Percentiles rank a stretch among this genome's conserved stretches.
Conservation (phyloP, 169 alveolate genomes). For the Plasmodium adleri region DNA sequence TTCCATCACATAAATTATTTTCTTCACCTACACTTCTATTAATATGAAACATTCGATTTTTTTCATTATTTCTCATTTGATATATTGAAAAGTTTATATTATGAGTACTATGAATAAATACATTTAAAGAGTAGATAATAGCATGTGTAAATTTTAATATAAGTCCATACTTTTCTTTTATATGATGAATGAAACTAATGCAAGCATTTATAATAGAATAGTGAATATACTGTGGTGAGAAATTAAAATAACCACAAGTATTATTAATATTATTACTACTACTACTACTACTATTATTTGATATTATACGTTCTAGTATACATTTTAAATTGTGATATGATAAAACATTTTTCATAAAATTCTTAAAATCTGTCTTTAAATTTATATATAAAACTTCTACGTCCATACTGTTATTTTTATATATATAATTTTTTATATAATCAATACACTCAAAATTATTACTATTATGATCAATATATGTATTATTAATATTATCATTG, state of each 20-base stretch:
- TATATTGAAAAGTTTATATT: conserved; percentile 16
- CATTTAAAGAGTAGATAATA: conserved; percentile 9
- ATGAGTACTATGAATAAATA: conserved; percentile 48
- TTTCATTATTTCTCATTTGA: conserved; percentile 12
- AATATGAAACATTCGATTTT: background rate
- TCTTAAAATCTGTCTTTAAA: conserved; percentile 50
- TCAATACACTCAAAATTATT: conserved; percentile 7
- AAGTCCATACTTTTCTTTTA: conserved; percentile 35
- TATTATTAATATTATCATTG: background rate
- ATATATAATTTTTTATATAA: conserved; percentile 22
- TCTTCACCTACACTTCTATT: background rate
- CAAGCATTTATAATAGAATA: conserved; percentile 49
- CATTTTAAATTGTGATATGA: background rate
- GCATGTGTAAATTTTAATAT: conserved; percentile 53
- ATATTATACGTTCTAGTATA: background rate
- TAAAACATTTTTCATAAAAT: conserved; percentile 38
- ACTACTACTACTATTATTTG: background rate
- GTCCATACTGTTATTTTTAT: conserved; percentile 14
- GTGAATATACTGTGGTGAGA: conserved; percentile 1
- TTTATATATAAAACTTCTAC: conserved; percentile 28
- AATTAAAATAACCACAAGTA: background rate
- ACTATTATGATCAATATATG: background rate
- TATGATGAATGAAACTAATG: conserved; percentile 36
- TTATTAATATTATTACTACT: too few species aligned
- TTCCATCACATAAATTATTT: background rate